Evolutionary conservation across 108 stramenopile genomes (phyloP).

Genomic region (Skeletonema grethae): DNA sequence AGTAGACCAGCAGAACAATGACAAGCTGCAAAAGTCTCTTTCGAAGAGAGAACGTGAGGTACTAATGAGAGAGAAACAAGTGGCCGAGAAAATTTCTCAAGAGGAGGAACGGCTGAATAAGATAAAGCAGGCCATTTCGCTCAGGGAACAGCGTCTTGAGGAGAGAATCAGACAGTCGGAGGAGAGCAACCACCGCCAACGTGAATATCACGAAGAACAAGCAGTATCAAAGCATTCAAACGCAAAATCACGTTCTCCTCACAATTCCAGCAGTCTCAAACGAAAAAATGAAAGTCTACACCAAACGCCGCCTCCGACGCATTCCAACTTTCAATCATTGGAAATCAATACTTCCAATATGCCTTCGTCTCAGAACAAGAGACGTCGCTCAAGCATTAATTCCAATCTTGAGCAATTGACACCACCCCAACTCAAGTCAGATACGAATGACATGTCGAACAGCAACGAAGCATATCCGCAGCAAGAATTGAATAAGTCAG

Average conservation of each 20-base stretch:
- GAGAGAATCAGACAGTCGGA: conserved; percentile 3
- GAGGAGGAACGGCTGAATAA: conserved; percentile 16
- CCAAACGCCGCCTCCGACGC: conserved; percentile 7
- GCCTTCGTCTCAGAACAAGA: conserved; percentile 3
- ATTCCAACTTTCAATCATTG: not conserved
- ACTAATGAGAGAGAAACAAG: conserved; percentile 18
- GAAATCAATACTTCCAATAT: not conserved
- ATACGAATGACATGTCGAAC: not conserved
- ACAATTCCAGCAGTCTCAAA: not conserved
- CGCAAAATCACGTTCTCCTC: not conserved
- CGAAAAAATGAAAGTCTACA: conserved; percentile 4
- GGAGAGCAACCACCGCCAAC: not conserved
- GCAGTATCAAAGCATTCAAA: not conserved
- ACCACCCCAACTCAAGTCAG: not conserved
- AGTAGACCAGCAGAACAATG: conserved; percentile 12
- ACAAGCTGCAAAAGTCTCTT: conserved; percentile 18
- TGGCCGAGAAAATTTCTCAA: conserved; percentile 7
- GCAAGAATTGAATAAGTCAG: not conserved
- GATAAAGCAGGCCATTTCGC: conserved; percentile 16
- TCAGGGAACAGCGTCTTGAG: conserved; percentile 14
- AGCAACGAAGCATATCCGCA: not conserved
- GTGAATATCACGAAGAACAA: not conserved
- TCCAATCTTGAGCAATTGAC: conserved; percentile 1
- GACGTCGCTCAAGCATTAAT: not conserved
- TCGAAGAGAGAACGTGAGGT: conserved; percentile 14